Evolutionary conservation across 495 filamentous ascomycete genomes (phyloP), one percentile per base, ranked within the genome.

Genomic region (Cladorrhinum samala): DNA sequence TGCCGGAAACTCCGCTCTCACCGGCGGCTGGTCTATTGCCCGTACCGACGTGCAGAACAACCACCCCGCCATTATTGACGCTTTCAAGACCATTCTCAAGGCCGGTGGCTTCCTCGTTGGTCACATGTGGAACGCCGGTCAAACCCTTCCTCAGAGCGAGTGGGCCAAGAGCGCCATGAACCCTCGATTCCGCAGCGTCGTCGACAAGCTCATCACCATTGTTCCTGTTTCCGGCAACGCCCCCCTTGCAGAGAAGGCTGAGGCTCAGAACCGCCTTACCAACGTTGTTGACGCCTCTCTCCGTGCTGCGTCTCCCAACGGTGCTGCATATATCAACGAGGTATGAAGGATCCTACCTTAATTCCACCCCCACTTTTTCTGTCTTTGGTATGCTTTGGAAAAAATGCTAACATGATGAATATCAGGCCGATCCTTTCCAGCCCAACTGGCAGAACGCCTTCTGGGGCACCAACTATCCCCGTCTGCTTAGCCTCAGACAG

Each of bases 371-470:
- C 1, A 44, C 21, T 38, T 13, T 17, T 8, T 0, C 30, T 17
- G 23, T 24, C 1, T 25, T 40, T 38, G 6, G 11, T 13, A 9
- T n/a, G 25, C 14, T 2, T 38, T 16, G 1, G 9, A 13, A 19
- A 11, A 9, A 42, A 30, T 55, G 55, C 51, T 54, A 55, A 57
- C 39, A 13, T 14, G 1, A 2, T 23, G 19, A 48, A 52, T 13
- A 23, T 46, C n/a, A 77, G 72, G 76, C 70, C 18, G 76, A 84
- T 56, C 72, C 77, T 11, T 66, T 73, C 51, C 74, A 84, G 56
- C 73, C 76, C 0, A 55, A 85, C 58, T 86, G 70, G 68, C 72
- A 84, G 58, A 38, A 65, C 17, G 66, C 63, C 9, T 84, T 83
- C 55, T 85, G 77, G 61, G 81, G 83, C 2, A 52, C 60, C 5